phyloP scores from a whole-genome alignment of 176 grass and related monocot species.

The Saccharum officinarum region DNA sequence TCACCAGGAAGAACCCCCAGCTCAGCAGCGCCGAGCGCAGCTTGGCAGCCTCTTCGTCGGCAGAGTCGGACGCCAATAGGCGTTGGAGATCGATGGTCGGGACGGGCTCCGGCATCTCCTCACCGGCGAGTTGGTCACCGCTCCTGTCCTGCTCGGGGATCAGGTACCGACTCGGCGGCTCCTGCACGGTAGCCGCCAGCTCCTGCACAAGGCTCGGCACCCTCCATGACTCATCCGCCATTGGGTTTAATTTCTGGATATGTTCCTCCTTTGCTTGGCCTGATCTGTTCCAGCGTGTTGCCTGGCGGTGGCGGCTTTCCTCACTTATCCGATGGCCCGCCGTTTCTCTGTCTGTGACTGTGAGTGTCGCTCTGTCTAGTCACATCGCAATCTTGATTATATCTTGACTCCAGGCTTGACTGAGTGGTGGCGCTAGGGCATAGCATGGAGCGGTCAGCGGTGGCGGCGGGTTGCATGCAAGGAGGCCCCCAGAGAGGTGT shows the following conservation, averaged over 20 bases:
- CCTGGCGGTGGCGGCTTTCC: no score
- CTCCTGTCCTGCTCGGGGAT: slow-evolving; percentile 28
- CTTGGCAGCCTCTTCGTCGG: slow-evolving; percentile 35
- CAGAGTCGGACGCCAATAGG: slow-evolving; percentile 33
- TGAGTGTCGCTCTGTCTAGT: no score
- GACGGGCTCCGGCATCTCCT: slow-evolving; percentile 29
- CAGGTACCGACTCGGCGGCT: slow-evolving; percentile 33
- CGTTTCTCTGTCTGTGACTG: no score
- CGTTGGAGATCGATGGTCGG: slow-evolving; percentile 49
- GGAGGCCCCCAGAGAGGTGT: no score
- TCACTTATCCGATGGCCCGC: no score
- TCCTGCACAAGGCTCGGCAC: slow-evolving; percentile 32
- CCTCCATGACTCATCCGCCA: slow-evolving; percentile 44
- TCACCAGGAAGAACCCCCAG: slow-evolving; percentile 66
- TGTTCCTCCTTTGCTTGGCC: neutral
- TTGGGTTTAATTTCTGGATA: neutral
- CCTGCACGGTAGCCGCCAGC: slow-evolving; percentile 6
- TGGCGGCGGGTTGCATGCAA: no score
- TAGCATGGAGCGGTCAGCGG: no score
- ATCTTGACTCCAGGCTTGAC: no score
- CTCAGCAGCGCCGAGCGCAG: slow-evolving; percentile 39
- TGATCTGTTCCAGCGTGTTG: neutral
- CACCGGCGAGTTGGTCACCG: neutral
- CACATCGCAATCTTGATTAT: no score
- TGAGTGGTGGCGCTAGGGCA: no score